Base-by-base conservation (phyloP, 2,329 filamentous ascomycete genomes). In the Cercospora sp. region DNA sequence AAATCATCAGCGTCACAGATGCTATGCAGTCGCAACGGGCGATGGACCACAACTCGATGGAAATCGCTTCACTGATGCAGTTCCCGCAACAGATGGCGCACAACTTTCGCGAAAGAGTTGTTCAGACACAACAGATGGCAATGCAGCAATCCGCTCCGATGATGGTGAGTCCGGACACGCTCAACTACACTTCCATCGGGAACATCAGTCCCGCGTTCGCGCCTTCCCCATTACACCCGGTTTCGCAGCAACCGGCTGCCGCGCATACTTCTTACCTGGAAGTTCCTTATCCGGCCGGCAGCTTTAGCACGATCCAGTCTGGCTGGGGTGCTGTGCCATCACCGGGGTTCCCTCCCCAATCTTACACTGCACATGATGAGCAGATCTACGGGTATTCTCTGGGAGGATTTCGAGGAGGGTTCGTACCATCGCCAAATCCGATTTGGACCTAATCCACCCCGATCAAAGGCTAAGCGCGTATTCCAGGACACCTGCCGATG, bases 1-100 rank as follows among this genome's bases (percentile, higher is more conserved):
- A 95, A 77, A 97, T 97, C 75, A 89, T 93, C 57, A 87, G 88
- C 59, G 88, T 91, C 40, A 86, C 97, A 30, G 85, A 90, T 71
- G 87, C 89, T 24, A 87, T 92, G 81, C 92, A 78, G 74, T 77
- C 69, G 71, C 80, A 76, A 51, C 79, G 79, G 43, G 76, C 78
- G 30, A 81, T 82, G 72, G 79, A 80, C 60, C 77, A 80, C 12
- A 77, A 80, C 37, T 76, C 80, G 34, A 79, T 81, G 67, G 81
- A 82, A 8, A 81, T 83, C 69, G 79, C 80, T 2, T 78, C 80
- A 66, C 72, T 84, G 40, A 82, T 85, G 74, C 81, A 83, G 40
- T 84, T 80, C 68, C 82, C 83, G 18, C 78, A 78, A 70, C 81
- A 82, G 65, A 78, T 79, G 63, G 80, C 80, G 12, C 72, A 79